These are phyloP conservation scores for Pachyrhizus erosus DNA, from an alignment of 306 rosid genomes.

Conservation along the genomic window DNA sequence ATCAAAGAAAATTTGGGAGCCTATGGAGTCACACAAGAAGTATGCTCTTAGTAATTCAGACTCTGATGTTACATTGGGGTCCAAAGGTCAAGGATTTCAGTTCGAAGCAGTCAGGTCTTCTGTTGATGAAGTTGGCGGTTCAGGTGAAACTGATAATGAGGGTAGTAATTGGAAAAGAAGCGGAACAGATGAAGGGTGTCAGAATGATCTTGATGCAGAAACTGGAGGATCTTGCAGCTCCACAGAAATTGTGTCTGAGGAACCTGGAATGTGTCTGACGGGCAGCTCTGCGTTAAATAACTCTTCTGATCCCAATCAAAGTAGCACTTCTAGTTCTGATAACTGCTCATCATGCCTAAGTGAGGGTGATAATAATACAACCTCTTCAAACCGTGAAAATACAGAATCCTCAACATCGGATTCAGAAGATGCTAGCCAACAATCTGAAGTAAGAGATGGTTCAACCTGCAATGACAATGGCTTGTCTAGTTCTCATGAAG, in stretches of 20 bases:
- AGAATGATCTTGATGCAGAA: conserved; percentile 51
- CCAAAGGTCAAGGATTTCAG: conserved; percentile 55
- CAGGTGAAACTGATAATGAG: conserved; percentile 52
- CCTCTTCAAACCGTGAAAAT: conserved; percentile 76
- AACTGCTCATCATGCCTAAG: conserved; percentile 86
- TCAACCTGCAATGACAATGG: conserved; percentile 54
- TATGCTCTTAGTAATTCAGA: conserved; percentile 79
- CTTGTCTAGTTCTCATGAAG: conserved; percentile 58
- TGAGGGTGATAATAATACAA: conserved; percentile 85
- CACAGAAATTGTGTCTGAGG: conserved; percentile 51
- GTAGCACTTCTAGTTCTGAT: conserved; percentile 69
- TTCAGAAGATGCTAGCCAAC: conserved; percentile 91
- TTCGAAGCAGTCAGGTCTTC: conserved; percentile 56
- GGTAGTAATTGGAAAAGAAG: conserved; percentile 58
- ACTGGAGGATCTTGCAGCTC: conserved; percentile 54
- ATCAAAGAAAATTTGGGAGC: conserved; percentile 95
- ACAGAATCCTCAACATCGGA: conserved; percentile 89
- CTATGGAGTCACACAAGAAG: conserved; percentile 76
- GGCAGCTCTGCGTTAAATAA: conserved; percentile 46
- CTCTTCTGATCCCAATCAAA: conserved; percentile 53
- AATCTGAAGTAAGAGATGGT: conserved; percentile 72
- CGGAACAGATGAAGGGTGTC: conserved; percentile 52
- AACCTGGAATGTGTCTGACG: conserved; percentile 46
- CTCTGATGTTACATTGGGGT: conserved; percentile 65
- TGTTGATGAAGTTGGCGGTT: conserved; percentile 49